Evolutionary conservation across 495 filamentous ascomycete species (phyloP).

Genomic region (Penicillium flavigenum): DNA sequence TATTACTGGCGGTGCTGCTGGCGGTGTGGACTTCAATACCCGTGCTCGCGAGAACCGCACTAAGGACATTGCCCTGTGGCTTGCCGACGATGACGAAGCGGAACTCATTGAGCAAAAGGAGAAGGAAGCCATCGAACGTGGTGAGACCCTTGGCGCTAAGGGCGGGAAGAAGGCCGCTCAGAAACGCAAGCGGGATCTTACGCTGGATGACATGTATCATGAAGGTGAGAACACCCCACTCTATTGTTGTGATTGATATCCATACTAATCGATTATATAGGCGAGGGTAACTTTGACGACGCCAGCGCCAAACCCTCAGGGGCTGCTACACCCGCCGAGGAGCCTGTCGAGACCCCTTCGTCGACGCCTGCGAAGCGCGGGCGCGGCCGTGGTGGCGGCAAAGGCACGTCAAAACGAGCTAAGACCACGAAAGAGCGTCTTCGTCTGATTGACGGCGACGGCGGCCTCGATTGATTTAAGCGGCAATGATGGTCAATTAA

Average conservation of each 20-base stretch:
- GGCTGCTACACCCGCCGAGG: conserved; percentile 74
- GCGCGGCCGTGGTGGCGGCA: conserved; percentile 46
- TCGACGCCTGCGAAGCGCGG: conserved; percentile 54
- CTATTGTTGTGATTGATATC: background rate
- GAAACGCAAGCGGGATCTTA: conserved; percentile 74
- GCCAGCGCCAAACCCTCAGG: conserved; percentile 75
- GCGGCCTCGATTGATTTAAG: conserved; percentile 41
- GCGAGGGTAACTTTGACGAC: conserved; percentile 93
- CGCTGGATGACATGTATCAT: conserved; percentile 96
- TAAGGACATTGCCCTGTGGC: conserved; percentile 95
- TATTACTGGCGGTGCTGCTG: conserved; percentile 83
- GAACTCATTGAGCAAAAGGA: conserved; percentile 87
- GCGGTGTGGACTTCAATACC: conserved; percentile 90
- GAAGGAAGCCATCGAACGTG: conserved; percentile 68
- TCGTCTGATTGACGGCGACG: conserved; percentile 79
- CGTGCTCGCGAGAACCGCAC: conserved; percentile 85
- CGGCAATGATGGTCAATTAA: conserved; percentile 20
- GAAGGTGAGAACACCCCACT: conserved; percentile 61
- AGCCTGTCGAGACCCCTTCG: conserved; percentile 45
- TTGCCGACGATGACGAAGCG: conserved; percentile 92
- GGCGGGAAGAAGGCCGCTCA: conserved; percentile 55
- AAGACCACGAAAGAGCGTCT: conserved; percentile 89
- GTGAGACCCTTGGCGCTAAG: conserved; percentile 50
- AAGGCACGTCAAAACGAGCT: conserved; percentile 72
- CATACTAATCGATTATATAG: conserved; percentile 48